phyloP scores from a whole-genome alignment of 2,329 filamentous ascomycete species.

The Ambrosiella cleistominuta region DNA sequence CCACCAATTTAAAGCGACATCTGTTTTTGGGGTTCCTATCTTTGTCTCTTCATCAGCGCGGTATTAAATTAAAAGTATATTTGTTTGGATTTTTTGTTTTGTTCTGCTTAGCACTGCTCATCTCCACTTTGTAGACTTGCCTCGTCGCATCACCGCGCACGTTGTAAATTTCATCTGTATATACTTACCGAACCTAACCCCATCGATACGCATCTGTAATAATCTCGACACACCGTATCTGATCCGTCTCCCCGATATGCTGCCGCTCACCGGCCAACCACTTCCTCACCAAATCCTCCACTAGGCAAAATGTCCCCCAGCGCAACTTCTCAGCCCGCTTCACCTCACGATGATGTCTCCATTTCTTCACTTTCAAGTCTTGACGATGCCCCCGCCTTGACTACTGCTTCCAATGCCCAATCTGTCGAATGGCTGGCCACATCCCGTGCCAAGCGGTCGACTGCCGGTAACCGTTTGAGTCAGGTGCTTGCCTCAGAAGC shows the following conservation, averaged over 20 bases:
- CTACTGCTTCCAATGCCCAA: neutral
- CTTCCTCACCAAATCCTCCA: neutral
- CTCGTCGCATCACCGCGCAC: too few relatives aligned
- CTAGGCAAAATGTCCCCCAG: neutral
- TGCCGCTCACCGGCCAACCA: neutral
- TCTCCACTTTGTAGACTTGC: too few relatives aligned
- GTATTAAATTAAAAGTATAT: too few relatives aligned
- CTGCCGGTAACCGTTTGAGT: conserved; percentile 70
- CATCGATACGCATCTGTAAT: neutral
- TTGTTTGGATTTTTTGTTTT: too few relatives aligned
- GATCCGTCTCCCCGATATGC: neutral
- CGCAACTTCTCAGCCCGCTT: neutral
- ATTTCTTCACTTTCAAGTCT: neutral
- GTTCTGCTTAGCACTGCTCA: too few relatives aligned
- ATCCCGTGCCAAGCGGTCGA: conserved; percentile 56
- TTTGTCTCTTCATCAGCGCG: too few relatives aligned
- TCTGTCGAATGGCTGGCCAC: conserved; percentile 53
- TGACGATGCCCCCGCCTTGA: neutral
- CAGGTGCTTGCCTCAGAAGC: conserved; percentile 54
- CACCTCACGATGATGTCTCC: conserved; percentile 5
- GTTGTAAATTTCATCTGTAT: too few relatives aligned
- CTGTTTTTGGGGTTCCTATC: too few relatives aligned
- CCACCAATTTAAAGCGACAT: too few relatives aligned
- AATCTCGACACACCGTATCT: neutral
- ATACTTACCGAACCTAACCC: neutral